A percentile compares a stretch with the other conserved stretches of the same genome.
These are phyloP conservation scores for Malassezia yamatoensis DNA, from an alignment of 1,284 basidiomycete species.

Conservation along the genomic window DNA sequence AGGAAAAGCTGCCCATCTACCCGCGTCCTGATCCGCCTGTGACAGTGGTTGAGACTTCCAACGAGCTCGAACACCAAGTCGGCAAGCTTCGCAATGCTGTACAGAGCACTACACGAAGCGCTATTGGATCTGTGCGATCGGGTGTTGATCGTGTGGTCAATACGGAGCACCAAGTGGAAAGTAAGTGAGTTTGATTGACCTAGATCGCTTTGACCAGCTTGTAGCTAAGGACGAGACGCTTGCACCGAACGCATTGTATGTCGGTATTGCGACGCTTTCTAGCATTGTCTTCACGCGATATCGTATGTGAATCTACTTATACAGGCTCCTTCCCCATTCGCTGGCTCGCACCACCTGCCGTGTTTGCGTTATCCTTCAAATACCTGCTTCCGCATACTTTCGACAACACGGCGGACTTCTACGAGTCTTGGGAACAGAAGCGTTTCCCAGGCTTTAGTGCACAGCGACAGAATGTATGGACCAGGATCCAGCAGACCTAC, in stretches of 20 bases:
- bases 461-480: constrained; percentile 18
- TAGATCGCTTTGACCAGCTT: constrained; percentile 49
- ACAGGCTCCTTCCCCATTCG: constrained; percentile 38
- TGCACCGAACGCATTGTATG: constrained; percentile 60
- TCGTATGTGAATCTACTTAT: constrained; percentile 49
- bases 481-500: constrained; percentile 1
- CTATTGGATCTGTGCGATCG: constrained; percentile 17
- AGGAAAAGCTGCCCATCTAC: constrained; percentile 34
- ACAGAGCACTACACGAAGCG: constrained; percentile 20
- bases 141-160: constrained; percentile 33
- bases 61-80: constrained; percentile 38
- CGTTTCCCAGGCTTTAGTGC: constrained; percentile 25
- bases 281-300: constrained; percentile 74
- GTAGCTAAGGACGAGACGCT: constrained; percentile 67
- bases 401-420: constrained; percentile 31
- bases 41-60: constrained; percentile 25
- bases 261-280: constrained; percentile 73
- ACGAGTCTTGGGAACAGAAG: constrained; percentile 26
- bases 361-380: constrained; percentile 31
- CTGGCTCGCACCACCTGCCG: constrained; percentile 37
- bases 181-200: constrained; percentile 19
- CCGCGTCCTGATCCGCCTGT: constrained; percentile 23
- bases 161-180: constrained; percentile 35
- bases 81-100: constrained; percentile 24
- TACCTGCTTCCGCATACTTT: constrained; percentile 46